Evolutionary conservation across 2,329 filamentous ascomycete species (phyloP).

Genomic region (Lanzia echinophila): DNA sequence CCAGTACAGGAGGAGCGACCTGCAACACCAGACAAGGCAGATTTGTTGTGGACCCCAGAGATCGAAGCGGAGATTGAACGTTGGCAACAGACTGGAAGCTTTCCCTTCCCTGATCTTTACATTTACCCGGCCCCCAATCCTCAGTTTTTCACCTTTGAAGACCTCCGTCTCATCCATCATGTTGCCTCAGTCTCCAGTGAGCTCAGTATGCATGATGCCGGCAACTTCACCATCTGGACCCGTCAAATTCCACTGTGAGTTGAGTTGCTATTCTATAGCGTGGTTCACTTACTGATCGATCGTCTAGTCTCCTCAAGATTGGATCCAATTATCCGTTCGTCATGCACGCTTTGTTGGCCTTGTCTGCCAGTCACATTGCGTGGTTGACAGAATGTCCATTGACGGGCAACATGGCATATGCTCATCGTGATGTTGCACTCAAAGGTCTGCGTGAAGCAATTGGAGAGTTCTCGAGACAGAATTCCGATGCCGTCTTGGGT

Average conservation of each 20-base stretch:
- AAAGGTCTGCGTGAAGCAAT: conserved; percentile 87
- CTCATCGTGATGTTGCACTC: conserved; percentile 79
- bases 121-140: conserved; percentile 70
- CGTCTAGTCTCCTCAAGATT: conserved; percentile 67
- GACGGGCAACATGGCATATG: conserved; percentile 81
- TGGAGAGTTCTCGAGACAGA: conserved; percentile 73
- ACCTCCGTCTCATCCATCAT: conserved; percentile 85
- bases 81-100: conserved; percentile 78
- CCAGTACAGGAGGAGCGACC: conserved; percentile 59
- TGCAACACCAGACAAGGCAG: conserved; percentile 54
- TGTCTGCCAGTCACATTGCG: conserved; percentile 91
- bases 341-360: conserved; percentile 86
- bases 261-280: background rate
- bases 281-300: background rate
- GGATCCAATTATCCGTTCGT: conserved; percentile 79
- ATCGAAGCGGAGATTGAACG: conserved; percentile 73
- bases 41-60: conserved; percentile 79
- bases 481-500: conserved; percentile 85
- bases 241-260: conserved; percentile 86
- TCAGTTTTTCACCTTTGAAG: conserved; percentile 65
- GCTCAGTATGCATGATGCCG: conserved; percentile 68
- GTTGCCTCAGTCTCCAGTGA: conserved; percentile 81
- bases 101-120: conserved; percentile 76
- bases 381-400: conserved; percentile 81
- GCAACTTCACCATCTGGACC: conserved; percentile 86